Percentiles rank a stretch among this genome's conserved stretches.
phyloP scores from a whole-genome alignment of 768 basidiomycete species.

The Termitomyces sp. region DNA sequence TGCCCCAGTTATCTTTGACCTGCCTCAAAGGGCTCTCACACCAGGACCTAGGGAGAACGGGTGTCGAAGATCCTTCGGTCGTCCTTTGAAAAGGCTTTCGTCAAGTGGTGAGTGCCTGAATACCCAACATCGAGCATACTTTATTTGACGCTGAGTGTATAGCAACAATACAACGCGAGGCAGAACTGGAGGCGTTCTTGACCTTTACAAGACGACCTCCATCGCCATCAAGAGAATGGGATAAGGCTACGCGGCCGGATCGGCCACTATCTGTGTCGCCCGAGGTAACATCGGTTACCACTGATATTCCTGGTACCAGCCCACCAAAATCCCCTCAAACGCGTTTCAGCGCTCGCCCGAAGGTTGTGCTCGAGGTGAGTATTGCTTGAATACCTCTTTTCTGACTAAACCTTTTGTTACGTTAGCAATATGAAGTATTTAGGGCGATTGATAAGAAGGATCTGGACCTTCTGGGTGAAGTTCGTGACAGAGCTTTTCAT shows the following conservation, averaged over 20 bases:
- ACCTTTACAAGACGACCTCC: slow-evolving; percentile 45
- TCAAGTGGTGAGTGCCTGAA: slow-evolving; percentile 40
- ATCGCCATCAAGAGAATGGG: slow-evolving; percentile 18
- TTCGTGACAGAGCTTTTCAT: slow-evolving; percentile 73
- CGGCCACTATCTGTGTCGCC: slow-evolving; percentile 19
- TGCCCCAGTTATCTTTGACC: neutral
- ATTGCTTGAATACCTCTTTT: neutral
- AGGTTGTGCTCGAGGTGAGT: slow-evolving; percentile 49
- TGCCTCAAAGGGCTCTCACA: neutral
- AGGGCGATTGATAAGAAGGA: slow-evolving; percentile 83
- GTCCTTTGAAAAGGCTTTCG: slow-evolving; percentile 43
- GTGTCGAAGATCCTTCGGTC: neutral
- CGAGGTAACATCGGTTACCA: neutral
- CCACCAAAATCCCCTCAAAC: slow-evolving; percentile 9
- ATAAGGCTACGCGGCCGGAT: slow-evolving; percentile 3
- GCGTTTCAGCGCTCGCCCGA: slow-evolving; percentile 15
- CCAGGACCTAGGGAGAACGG: neutral
- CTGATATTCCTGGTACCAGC: slow-evolving; percentile 1
- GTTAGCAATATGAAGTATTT: slow-evolving; percentile 56
- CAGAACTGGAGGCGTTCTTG: slow-evolving; percentile 46
- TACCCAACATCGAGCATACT: neutral
- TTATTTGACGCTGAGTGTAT: slow-evolving; percentile 4
- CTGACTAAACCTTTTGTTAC: neutral
- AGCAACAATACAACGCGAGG: slow-evolving; percentile 69
- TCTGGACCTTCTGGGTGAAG: slow-evolving; percentile 75